These are phyloP conservation scores for Picea sitchensis DNA, from an alignment of 75 land plant species.

Conservation along the genomic window DNA sequence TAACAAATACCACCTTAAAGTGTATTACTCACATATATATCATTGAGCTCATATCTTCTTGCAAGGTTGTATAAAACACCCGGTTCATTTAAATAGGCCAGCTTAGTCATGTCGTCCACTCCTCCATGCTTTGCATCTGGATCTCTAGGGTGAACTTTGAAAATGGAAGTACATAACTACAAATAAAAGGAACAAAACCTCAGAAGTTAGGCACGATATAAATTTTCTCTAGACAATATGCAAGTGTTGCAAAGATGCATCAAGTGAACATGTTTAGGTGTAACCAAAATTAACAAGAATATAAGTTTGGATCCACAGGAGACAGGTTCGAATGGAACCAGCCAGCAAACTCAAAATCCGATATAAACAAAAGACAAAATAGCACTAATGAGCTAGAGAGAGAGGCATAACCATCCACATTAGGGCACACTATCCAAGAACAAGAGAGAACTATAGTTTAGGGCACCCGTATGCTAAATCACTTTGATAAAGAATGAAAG, in stretches of 20 bases:
- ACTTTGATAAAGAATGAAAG: too few species aligned
- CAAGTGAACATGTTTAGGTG: not conserved
- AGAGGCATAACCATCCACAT: too few species aligned
- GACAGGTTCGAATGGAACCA: not conserved
- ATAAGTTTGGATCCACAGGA: not conserved
- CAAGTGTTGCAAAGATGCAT: not conserved
- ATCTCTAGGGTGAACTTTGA: conserved; percentile 71
- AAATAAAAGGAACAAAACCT: conserved; percentile 3
- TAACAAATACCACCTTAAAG: not conserved
- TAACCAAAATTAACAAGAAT: too few species aligned
- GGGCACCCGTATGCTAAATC: too few species aligned
- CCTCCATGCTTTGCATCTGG: conserved; percentile 88
- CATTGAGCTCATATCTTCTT: conserved; percentile 77
- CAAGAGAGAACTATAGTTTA: too few species aligned
- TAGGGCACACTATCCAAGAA: too few species aligned
- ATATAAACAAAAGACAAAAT: not conserved
- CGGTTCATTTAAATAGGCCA: conserved; percentile 91
- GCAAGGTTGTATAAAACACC: conserved; percentile 84
- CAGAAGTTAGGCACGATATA: not conserved
- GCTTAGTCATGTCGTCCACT: conserved; percentile 89
- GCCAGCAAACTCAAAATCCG: not conserved
- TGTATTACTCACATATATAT: conserved; percentile 69
- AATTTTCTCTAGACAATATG: not conserved
- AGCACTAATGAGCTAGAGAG: too few species aligned
- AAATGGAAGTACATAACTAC: conserved; percentile 44